Conservation (phyloP, 2,329 filamentous ascomycete species). For the Neofusicoccum sp. region DNA sequence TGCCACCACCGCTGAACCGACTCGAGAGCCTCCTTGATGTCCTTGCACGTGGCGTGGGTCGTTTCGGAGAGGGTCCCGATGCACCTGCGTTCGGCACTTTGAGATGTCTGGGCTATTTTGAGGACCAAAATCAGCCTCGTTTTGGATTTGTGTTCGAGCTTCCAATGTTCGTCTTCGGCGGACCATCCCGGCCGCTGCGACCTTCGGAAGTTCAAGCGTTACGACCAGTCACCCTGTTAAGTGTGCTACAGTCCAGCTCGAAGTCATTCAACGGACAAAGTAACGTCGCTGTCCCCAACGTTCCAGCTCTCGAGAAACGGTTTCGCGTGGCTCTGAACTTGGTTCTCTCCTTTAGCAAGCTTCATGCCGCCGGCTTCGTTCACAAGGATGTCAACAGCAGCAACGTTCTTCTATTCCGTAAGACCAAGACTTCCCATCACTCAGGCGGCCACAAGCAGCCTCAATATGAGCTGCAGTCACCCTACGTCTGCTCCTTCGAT, state of each 20-base stretch:
- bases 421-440: conserved; percentile 43
- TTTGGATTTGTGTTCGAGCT: conserved; percentile 77
- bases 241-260: conserved; percentile 49
- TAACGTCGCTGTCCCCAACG: conserved; percentile 41
- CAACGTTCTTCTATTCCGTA: conserved; percentile 67
- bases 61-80: conserved; percentile 30
- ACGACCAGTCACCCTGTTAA: conserved; percentile 49
- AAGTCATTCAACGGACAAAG: conserved; percentile 46
- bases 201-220: conserved; percentile 33
- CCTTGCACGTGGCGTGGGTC: conserved; percentile 25
- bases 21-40: conserved; percentile 45
- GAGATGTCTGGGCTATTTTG: conserved; percentile 70
- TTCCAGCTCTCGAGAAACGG: conserved; percentile 73
- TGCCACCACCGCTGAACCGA: conserved; percentile 49
- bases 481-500: conserved; percentile 74
- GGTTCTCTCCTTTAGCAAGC: conserved; percentile 70
- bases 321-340: conserved; percentile 75
- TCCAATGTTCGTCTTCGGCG: conserved; percentile 54
- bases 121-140: conserved; percentile 69
- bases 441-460: conserved; percentile 40
- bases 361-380: conserved; percentile 69
- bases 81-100: conserved; percentile 47
- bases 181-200: conserved; percentile 57
- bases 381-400: conserved; percentile 71
- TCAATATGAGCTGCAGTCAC: conserved; percentile 61